Conservation (phyloP, 208 protist genomes). For the Trypanosoma scelopori region DNA sequence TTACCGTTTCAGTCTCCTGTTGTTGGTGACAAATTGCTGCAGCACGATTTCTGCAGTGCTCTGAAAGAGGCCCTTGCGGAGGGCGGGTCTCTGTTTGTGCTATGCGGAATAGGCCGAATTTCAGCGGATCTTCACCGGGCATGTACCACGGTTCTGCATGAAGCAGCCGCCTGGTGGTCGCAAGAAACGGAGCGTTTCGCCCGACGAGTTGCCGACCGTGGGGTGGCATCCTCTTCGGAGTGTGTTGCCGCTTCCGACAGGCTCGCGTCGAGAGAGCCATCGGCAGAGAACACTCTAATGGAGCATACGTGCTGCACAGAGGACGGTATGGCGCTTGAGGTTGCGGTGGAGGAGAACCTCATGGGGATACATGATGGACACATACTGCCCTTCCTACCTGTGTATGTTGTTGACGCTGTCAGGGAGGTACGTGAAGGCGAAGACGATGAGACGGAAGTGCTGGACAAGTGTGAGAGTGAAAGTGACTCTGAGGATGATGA, state of each 20-base stretch:
- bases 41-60: not conserved
- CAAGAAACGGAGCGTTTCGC: slow-evolving; percentile 23
- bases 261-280: not conserved
- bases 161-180: slow-evolving; percentile 44
- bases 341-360: no score
- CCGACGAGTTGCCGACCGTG: not conserved
- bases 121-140: slow-evolving; percentile 45
- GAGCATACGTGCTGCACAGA: no score
- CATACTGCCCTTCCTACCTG: not conserved
- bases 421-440: slow-evolving; percentile 6
- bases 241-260: not conserved
- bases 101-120: slow-evolving; percentile 55
- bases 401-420: slow-evolving; percentile 17
- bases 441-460: not conserved
- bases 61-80: slow-evolving; percentile 30
- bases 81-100: slow-evolving; percentile 63
- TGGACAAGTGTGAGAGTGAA: slow-evolving; percentile 5
- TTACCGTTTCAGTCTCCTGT: slow-evolving; percentile 2
- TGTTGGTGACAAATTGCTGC: not conserved
- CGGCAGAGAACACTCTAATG: not conserved
- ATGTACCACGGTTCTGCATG: slow-evolving; percentile 40
- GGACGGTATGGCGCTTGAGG: no score
- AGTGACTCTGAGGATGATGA: not conserved
- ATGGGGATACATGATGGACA: not conserved
- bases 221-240: not conserved